These are phyloP conservation scores for Ilyonectria mors-panacis DNA, from an alignment of 2,329 filamentous ascomycete species.

Conservation along the genomic window DNA sequence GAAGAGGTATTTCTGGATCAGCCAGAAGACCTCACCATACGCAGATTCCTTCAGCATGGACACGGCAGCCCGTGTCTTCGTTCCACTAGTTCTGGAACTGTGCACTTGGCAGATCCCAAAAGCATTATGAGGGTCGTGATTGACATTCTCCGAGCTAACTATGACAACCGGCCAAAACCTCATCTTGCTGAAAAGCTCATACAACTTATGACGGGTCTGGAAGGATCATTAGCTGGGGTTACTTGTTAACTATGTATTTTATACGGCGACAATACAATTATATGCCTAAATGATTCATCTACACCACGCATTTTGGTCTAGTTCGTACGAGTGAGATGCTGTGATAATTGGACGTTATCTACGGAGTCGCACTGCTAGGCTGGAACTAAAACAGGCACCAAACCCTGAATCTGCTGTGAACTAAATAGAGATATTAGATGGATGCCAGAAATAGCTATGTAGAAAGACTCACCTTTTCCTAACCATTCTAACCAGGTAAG, in stretches of 20 bases:
- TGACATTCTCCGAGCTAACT: constrained; percentile 28
- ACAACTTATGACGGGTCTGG: constrained; percentile 37
- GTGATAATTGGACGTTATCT: too few species aligned
- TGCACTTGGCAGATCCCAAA: constrained; percentile 30
- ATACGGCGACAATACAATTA: not conserved
- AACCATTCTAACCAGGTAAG: constrained; percentile 33
- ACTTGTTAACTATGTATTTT: not conserved
- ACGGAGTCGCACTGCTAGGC: too few species aligned
- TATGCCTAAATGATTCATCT: not conserved
- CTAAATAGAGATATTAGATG: constrained; percentile 7
- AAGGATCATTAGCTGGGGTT: constrained; percentile 8
- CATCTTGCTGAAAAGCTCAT: constrained; percentile 35
- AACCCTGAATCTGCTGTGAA: constrained; percentile 26
- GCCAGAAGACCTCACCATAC: constrained; percentile 12
- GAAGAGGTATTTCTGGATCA: constrained; percentile 31
- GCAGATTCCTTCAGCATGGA: not conserved
- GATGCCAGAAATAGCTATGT: not conserved
- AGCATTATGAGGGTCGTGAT: constrained; percentile 37
- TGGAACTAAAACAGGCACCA: constrained; percentile 29
- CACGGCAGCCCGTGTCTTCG: not conserved
- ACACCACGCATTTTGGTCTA: too few species aligned
- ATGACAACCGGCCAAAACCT: constrained; percentile 22
- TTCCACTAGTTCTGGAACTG: not conserved
- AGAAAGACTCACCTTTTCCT: constrained; percentile 23
- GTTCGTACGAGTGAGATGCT: too few species aligned